These are phyloP conservation scores for Botrytis aclada DNA, from an alignment of 2,329 filamentous ascomycete genomes.

Conservation along the genomic window DNA sequence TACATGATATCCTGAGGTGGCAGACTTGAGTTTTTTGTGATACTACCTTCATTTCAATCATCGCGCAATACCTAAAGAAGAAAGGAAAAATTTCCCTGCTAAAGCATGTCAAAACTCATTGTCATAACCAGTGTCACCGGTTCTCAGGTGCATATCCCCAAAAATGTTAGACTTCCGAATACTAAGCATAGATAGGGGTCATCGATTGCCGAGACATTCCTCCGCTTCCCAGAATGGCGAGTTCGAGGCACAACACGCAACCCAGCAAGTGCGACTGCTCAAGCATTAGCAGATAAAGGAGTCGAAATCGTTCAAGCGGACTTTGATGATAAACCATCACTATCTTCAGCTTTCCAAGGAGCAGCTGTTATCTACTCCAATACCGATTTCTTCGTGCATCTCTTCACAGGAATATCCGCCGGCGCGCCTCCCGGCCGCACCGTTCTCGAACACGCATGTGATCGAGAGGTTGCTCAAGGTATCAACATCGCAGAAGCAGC, in stretches of 20 bases:
- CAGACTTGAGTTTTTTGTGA: neutral
- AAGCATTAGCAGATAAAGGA: conserved; percentile 40
- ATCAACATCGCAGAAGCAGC: neutral
- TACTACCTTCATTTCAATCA: neutral
- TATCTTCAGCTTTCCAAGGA: conserved; percentile 43
- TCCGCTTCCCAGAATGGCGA: conserved; percentile 16
- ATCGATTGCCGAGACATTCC: neutral
- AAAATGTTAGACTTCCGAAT: neutral
- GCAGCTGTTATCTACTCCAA: conserved; percentile 52
- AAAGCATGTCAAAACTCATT: neutral
- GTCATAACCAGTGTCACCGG: conserved; percentile 2
- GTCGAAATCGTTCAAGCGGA: conserved; percentile 45
- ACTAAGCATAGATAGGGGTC: neutral
- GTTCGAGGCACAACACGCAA: conserved; percentile 49
- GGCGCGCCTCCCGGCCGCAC: neutral
- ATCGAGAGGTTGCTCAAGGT: neutral
- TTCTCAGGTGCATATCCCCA: neutral
- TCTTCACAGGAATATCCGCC: neutral
- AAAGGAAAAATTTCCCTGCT: neutral
- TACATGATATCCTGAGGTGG: too few relatives aligned
- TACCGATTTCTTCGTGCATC: conserved; percentile 44
- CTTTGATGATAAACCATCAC: conserved; percentile 41
- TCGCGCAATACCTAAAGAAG: neutral
- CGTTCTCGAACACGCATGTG: neutral
- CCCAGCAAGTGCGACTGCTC: conserved; percentile 38